Evolutionary conservation across 805 yeast genomes (phyloP).

Genomic region (Blastobotrys parvus): DNA sequence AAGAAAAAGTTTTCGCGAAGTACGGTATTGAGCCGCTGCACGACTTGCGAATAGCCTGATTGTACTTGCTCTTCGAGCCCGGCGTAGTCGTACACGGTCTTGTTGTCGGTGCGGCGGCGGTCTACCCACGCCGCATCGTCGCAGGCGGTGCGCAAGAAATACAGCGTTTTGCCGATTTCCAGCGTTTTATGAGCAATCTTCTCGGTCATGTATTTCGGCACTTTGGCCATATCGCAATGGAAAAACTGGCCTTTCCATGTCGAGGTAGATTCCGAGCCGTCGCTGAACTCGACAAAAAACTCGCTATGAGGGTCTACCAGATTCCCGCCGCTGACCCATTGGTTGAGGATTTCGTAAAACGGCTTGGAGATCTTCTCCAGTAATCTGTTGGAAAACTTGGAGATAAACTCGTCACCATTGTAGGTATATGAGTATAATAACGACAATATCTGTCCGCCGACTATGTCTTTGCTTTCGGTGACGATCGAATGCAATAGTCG

Average conservation of each 20-base stretch:
- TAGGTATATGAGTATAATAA: constrained; percentile 40
- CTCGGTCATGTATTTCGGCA: constrained; percentile 33
- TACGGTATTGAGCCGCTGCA: constrained; percentile 41
- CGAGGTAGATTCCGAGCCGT: constrained; percentile 14
- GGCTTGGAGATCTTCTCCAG: constrained; percentile 45
- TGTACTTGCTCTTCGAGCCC: constrained; percentile 25
- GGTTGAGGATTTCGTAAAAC: constrained; percentile 47
- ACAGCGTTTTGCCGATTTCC: constrained; percentile 60
- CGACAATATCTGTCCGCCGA: constrained; percentile 49
- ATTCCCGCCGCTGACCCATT: constrained; percentile 68
- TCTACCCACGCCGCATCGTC: constrained; percentile 57
- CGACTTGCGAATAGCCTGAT: constrained; percentile 39
- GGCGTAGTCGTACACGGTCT: constrained; percentile 14
- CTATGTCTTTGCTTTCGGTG: constrained; percentile 29
- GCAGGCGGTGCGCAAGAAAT: constrained; percentile 57
- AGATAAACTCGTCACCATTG: constrained; percentile 57
- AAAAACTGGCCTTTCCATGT: constrained; percentile 20
- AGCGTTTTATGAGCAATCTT: constrained; percentile 23
- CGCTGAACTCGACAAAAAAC: constrained; percentile 43
- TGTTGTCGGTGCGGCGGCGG: constrained; percentile 16
- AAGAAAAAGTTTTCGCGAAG: constrained; percentile 44
- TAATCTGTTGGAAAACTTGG: constrained; percentile 35
- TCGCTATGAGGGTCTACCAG: constrained; percentile 47
- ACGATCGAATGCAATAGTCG: constrained; percentile 46
- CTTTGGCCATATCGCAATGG: constrained; percentile 19